Conservation (phyloP, 2,329 filamentous ascomycete genomes). For the Fusarium dimerum region DNA sequence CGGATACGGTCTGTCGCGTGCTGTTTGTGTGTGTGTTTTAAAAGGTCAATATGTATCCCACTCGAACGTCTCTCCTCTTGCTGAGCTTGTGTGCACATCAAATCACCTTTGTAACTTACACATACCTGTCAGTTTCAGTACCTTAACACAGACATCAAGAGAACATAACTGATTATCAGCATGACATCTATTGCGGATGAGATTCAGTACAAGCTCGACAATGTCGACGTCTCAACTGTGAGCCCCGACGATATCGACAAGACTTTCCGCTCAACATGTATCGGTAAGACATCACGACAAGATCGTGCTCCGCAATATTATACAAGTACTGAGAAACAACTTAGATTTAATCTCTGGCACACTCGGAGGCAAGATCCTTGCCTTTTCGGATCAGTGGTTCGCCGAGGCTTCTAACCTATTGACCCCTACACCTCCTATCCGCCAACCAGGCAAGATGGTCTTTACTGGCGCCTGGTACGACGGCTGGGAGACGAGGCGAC, state of each 20-base stretch:
- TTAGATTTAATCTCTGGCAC: constrained; percentile 62
- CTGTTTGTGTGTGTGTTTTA: constrained; percentile 12
- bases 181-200: constrained; percentile 45
- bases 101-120: neutral
- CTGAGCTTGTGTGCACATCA: neutral
- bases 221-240: constrained; percentile 51
- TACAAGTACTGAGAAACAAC: neutral
- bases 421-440: constrained; percentile 63
- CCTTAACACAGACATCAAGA: neutral
- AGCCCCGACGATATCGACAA: constrained; percentile 58
- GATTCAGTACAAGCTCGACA: constrained; percentile 57
- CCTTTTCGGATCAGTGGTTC: constrained; percentile 69
- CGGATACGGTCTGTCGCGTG: constrained; percentile 10
- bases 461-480: constrained; percentile 71
- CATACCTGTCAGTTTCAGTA: neutral
- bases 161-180: constrained; percentile 3
- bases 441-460: constrained; percentile 67
- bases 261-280: constrained; percentile 61
- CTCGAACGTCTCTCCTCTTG: neutral
- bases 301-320: neutral
- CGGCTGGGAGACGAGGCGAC: constrained; percentile 68
- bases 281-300: constrained; percentile 47
- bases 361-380: constrained; percentile 64
- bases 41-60: constrained; percentile 19
- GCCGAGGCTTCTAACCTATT: constrained; percentile 65